Evolutionary conservation across 768 basidiomycete species (phyloP).

Genomic region (Boletus insuetus): DNA sequence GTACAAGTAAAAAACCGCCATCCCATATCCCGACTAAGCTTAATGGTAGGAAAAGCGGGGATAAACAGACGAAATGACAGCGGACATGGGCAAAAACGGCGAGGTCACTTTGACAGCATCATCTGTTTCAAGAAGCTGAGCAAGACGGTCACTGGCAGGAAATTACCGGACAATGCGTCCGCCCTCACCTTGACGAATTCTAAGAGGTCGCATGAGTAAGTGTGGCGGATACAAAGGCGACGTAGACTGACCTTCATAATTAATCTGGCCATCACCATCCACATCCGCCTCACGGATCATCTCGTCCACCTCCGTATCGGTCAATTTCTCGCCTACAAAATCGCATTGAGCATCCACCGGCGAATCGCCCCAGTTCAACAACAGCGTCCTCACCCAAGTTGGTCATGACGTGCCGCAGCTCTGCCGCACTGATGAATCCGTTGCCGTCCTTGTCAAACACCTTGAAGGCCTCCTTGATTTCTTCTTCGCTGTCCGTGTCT

Average conservation of each 20-base stretch:
- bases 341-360: constrained; percentile 2
- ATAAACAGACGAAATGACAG: constrained; percentile 4
- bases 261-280: constrained; percentile 92
- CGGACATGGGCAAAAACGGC: constrained; percentile 15
- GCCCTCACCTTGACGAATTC: constrained; percentile 72
- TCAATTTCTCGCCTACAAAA: constrained; percentile 73
- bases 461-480: constrained; percentile 95
- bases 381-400: constrained; percentile 60
- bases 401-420: constrained; percentile 90
- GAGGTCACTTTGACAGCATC: constrained; percentile 67
- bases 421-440: constrained; percentile 82
- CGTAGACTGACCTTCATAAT: constrained; percentile 64
- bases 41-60: constrained; percentile 1
- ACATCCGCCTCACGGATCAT: constrained; percentile 97
- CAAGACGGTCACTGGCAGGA: constrained; percentile 1
- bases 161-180: not conserved
- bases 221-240: not conserved
- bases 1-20: constrained; percentile 3
- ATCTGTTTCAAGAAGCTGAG: constrained; percentile 42
- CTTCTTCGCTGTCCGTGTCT: constrained; percentile 90
- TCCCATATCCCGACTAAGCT: not conserved
- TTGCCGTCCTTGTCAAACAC: constrained; percentile 97
- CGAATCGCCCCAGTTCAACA: not conserved
- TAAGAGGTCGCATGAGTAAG: constrained; percentile 24
- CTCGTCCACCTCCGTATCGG: constrained; percentile 87